Conservation (phyloP, 768 basidiomycete genomes). For the Agaricus subrufescens region DNA sequence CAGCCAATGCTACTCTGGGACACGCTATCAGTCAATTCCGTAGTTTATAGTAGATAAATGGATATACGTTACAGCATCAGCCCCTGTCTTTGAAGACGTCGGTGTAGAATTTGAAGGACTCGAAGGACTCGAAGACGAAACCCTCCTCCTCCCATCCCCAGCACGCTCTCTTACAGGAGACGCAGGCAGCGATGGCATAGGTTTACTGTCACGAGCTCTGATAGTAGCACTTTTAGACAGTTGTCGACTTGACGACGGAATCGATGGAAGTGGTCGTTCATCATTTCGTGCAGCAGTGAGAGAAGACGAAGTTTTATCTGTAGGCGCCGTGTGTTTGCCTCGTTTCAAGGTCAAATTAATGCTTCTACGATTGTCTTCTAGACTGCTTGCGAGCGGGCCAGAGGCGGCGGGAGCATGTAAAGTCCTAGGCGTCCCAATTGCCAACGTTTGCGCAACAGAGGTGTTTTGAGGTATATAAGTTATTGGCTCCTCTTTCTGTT, state of each 20-base stretch:
- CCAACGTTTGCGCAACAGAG: conserved; percentile 32
- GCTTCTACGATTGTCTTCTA: conserved; percentile 2
- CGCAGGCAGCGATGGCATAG: not conserved
- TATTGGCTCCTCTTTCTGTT: conserved; percentile 41
- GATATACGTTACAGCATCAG: conserved; percentile 42
- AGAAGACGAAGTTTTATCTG: not conserved
- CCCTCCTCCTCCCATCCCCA: not conserved
- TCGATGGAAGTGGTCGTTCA: conserved; percentile 4
- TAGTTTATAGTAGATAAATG: not conserved
- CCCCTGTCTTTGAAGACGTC: conserved; percentile 3
- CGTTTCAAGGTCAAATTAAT: conserved; percentile 3
- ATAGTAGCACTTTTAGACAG: not conserved
- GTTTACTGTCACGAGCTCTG: not conserved
- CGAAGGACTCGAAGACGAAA: not conserved
- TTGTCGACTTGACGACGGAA: conserved; percentile 14
- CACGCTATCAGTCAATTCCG: not conserved
- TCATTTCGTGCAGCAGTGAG: not conserved
- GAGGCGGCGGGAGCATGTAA: conserved; percentile 17
- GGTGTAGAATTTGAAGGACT: not conserved
- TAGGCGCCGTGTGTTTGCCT: not conserved
- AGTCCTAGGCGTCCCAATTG: conserved; percentile 10
- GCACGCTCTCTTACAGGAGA: not conserved
- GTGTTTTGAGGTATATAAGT: conserved; percentile 25
- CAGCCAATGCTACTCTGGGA: conserved; percentile 66
- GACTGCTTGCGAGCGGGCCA: conserved; percentile 19